phyloP scores from a whole-genome alignment of 2,329 filamentous ascomycete species.

The Nemania sp. region DNA sequence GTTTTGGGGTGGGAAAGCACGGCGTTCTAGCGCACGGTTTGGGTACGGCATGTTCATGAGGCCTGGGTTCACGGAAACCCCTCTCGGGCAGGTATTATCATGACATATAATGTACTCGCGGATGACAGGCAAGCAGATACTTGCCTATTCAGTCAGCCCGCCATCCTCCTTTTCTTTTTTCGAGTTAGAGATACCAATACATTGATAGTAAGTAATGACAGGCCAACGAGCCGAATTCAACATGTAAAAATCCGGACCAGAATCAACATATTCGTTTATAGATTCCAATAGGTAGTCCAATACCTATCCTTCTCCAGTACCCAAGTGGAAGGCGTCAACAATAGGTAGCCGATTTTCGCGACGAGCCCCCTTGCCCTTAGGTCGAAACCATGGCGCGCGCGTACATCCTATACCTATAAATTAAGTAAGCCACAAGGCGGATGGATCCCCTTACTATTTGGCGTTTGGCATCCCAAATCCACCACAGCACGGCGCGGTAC shows the following conservation, averaged over 20 bases:
- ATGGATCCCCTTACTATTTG: too few relatives aligned
- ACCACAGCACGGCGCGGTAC: too few relatives aligned
- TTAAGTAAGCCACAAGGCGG: too few relatives aligned
- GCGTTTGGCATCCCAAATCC: too few relatives aligned
- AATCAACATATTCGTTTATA: too few relatives aligned
- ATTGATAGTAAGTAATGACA: conserved; percentile 2
- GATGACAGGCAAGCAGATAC: too few relatives aligned
- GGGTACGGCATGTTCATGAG: not conserved
- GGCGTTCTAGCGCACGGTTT: conserved; percentile 9
- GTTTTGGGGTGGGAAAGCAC: not conserved
- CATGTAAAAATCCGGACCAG: not conserved
- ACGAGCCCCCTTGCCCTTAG: too few relatives aligned
- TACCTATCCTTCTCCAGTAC: too few relatives aligned
- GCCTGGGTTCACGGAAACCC: not conserved
- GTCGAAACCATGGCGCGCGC: too few relatives aligned
- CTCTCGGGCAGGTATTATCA: not conserved
- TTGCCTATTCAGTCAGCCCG: too few relatives aligned
- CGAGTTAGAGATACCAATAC: conserved; percentile 3
- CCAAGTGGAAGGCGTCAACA: not conserved
- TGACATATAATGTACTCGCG: not conserved
- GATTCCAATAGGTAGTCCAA: not conserved
- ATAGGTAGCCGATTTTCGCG: too few relatives aligned
- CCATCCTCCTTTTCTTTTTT: not conserved
- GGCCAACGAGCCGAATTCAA: not conserved
- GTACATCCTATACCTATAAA: too few relatives aligned